phyloP scores from a whole-genome alignment of 1,284 basidiomycete species.

The Irpex sp. region DNA sequence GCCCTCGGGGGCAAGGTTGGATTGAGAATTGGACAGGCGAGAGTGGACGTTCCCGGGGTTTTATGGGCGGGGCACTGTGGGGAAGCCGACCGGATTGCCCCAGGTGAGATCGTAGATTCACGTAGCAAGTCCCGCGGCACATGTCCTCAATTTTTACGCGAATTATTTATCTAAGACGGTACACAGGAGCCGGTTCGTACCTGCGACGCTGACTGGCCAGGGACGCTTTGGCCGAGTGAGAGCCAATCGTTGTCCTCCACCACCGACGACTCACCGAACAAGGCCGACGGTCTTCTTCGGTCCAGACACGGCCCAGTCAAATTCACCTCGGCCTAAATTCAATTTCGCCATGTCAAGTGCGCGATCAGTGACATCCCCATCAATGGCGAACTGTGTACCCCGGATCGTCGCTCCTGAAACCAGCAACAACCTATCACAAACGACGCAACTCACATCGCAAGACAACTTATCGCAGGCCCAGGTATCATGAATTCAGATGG shows the following conservation, averaged over 20 bases:
- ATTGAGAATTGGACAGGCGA: background rate
- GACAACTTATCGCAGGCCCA: background rate
- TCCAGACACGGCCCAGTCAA: background rate
- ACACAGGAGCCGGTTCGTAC: background rate
- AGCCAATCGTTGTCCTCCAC: background rate
- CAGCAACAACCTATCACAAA: background rate
- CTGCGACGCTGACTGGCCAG: background rate
- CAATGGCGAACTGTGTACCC: background rate
- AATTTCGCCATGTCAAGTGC: background rate
- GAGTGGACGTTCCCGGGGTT: background rate
- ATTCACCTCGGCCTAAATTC: background rate
- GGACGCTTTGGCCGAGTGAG: background rate
- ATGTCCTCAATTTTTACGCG: background rate
- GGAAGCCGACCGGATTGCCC: background rate
- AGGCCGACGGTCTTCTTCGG: background rate
- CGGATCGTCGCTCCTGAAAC: background rate
- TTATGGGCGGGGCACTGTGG: constrained; percentile 2
- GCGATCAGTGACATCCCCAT: background rate
- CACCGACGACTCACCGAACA: constrained; percentile 1
- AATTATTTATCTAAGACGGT: background rate
- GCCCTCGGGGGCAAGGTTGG: constrained; percentile 5
- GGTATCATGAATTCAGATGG: background rate
- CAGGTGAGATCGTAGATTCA: background rate
- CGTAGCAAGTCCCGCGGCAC: background rate
- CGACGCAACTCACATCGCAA: background rate